phyloP scores from a whole-genome alignment of 2,329 filamentous ascomycete species.

The Alternaria longipes region DNA sequence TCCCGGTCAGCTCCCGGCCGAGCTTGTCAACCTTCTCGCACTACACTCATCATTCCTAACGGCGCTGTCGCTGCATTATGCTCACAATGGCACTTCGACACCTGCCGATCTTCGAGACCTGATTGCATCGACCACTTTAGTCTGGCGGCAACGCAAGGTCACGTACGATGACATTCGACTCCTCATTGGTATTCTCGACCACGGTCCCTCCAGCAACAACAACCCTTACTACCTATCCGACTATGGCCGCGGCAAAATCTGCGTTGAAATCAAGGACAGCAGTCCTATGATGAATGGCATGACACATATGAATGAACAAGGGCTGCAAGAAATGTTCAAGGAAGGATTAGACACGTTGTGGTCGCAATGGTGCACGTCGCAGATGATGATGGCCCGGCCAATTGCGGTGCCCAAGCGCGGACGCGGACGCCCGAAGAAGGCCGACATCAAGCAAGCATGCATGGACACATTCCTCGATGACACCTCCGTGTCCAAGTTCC shows the following conservation, averaged over 20 bases:
- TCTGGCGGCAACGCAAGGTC: constrained; percentile 59
- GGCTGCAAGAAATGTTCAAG: constrained; percentile 61
- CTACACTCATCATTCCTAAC: constrained; percentile 60
- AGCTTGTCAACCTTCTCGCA: constrained; percentile 55
- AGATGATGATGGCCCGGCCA: constrained; percentile 34
- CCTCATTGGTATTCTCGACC: constrained; percentile 54
- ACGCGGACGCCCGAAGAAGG: constrained; percentile 46
- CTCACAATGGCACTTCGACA: constrained; percentile 58
- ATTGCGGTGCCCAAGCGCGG: constrained; percentile 48
- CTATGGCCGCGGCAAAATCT: constrained; percentile 55
- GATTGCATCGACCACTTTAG: constrained; percentile 53
- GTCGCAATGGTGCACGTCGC: constrained; percentile 51
- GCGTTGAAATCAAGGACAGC: constrained; percentile 51
- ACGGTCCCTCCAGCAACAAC: constrained; percentile 37
- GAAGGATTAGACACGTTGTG: constrained; percentile 57
- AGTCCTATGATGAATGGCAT: constrained; percentile 38
- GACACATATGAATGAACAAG: constrained; percentile 55
- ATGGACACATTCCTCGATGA: constrained; percentile 58
- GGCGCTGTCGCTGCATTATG: constrained; percentile 60
- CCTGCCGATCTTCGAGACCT: constrained; percentile 55
- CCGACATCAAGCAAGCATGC: constrained; percentile 51
- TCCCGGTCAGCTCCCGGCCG: constrained; percentile 49
- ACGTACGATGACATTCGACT: constrained; percentile 58
- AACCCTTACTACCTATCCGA: constrained; percentile 54
- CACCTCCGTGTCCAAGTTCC: constrained; percentile 56